Evolutionary conservation across 805 yeast genomes (phyloP).

Genomic region (Teunomyces atbi): DNA sequence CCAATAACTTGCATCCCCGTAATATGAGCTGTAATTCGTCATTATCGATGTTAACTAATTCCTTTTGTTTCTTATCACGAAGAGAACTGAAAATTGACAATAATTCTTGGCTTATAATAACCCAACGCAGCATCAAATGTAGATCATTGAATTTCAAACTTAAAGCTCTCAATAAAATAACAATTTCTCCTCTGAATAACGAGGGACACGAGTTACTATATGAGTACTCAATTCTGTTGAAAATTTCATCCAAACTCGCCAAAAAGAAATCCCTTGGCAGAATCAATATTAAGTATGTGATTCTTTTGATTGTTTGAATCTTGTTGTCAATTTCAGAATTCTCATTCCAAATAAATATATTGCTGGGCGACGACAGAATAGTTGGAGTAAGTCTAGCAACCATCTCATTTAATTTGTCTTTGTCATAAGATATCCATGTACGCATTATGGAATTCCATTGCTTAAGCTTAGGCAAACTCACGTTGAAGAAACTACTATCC

Average conservation of each 20-base stretch:
- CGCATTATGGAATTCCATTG: conserved; percentile 56
- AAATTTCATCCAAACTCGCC: conserved; percentile 48
- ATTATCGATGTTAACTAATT: conserved; percentile 24
- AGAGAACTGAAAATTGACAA: conserved; percentile 48
- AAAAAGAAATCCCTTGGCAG: conserved; percentile 59
- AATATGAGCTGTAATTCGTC: conserved; percentile 45
- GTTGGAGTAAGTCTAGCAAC: conserved; percentile 28
- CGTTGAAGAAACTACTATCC: conserved; percentile 56
- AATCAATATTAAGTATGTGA: conserved; percentile 61
- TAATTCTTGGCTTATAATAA: conserved; percentile 59
- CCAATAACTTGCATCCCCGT: conserved; percentile 75
- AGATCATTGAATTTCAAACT: conserved; percentile 59
- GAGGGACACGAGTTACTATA: conserved; percentile 32
- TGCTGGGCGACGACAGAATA: conserved; percentile 49
- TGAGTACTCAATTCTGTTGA: conserved; percentile 34
- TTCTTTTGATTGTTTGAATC: conserved; percentile 54
- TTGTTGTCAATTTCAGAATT: conserved; percentile 55
- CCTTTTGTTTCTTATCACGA: conserved; percentile 22
- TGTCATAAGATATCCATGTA: conserved; percentile 65
- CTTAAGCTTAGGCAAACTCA: conserved; percentile 23
- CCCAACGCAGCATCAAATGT: conserved; percentile 71
- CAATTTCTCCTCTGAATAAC: conserved; percentile 43
- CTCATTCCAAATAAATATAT: conserved; percentile 73
- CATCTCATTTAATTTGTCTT: conserved; percentile 57
- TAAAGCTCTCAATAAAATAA: conserved; percentile 62